phyloP scores from a whole-genome alignment of 1,284 basidiomycete species.

The Marasmius tenuissimus region DNA sequence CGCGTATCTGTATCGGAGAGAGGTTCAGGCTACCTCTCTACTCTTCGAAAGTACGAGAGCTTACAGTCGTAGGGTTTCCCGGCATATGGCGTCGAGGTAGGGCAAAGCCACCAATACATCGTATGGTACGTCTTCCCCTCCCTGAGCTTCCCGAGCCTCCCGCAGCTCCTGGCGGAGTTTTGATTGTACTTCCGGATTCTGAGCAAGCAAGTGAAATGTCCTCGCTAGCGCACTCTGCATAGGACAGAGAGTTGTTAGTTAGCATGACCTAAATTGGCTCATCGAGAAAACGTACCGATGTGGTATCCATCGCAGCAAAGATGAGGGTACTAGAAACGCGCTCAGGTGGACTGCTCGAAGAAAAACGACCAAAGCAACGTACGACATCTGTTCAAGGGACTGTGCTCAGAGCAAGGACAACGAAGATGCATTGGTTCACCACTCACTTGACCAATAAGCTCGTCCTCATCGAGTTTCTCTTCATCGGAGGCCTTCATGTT shows the following conservation, averaged over 20 bases:
- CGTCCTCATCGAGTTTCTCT: conserved; percentile 30
- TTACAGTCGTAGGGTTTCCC: conserved; percentile 30
- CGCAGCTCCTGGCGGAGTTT: conserved; percentile 23
- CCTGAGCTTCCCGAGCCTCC: conserved; percentile 11
- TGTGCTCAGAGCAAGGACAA: not conserved
- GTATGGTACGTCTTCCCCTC: conserved; percentile 19
- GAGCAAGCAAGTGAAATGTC: conserved; percentile 22
- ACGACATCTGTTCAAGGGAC: conserved; percentile 7
- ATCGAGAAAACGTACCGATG: conserved; percentile 14
- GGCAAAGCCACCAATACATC: conserved; percentile 31
- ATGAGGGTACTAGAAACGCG: conserved; percentile 22
- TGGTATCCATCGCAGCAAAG: conserved; percentile 32
- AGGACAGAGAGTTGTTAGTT: not conserved
- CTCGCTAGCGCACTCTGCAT: conserved; percentile 21
- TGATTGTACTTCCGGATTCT: conserved; percentile 21
- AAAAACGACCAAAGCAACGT: not conserved
- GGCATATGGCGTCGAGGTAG: conserved; percentile 33
- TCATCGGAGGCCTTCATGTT: conserved; percentile 30
- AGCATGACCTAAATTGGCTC: not conserved
- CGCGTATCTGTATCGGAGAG: conserved; percentile 13
- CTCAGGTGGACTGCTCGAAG: not conserved
- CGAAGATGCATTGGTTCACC: not conserved
- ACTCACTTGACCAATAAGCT: conserved; percentile 28
- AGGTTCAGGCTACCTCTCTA: not conserved
- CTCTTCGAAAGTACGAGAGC: not conserved